Base-by-base conservation (phyloP, 2,329 filamentous ascomycete species). In the Beauveria scarabaeidicola region DNA sequence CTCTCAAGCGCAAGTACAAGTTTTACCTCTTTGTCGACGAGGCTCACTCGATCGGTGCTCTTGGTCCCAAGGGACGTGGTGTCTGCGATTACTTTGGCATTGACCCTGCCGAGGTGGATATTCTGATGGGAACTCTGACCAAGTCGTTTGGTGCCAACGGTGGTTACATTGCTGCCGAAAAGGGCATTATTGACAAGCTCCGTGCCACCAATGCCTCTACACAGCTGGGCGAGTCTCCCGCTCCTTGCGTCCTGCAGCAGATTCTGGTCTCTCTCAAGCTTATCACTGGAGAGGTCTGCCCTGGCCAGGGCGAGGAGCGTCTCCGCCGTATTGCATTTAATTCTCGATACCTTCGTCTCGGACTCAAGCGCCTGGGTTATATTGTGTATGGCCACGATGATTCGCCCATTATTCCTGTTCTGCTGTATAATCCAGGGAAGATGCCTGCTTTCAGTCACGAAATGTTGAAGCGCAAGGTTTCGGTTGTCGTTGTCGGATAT, bases 91-190 rank as follows among this genome's bases (percentile, higher is more conserved):
- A 96, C 77, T 99, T 97, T 69, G 88, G 88, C 67, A 87, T 97
- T 65, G 90, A 97, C 72, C 88, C 94, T 17, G 76, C 83, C 17
- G 88, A 96, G 66, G 86, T 97, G 41, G 94, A 99, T 72, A 90
- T 99, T 68, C 84, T 99, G 55, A 99, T 99, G 94, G 94, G 94
- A 65, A 99, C 94, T 2, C 79, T 99, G 63, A 99, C 94, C 64
- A 99, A 99, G 74, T 97, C 94, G 1, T 99, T 99, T 67, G 94
- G 94, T 67, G 94, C 94, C 65, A 99, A 99, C 69, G 94, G 94
- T 70, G 94, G 94, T 63, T 99, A 99, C 72, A 83, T 99, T 65
- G 90, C 91, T 11, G 92, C 86, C 19, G 90, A 96, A 63, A 94
- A 95, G 76, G 78, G 84, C 66, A 90, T 97, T 70, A 93, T 99